Base-by-base conservation (phyloP, 2,329 filamentous ascomycete species). In the Colletotrichum ledebouriae region DNA sequence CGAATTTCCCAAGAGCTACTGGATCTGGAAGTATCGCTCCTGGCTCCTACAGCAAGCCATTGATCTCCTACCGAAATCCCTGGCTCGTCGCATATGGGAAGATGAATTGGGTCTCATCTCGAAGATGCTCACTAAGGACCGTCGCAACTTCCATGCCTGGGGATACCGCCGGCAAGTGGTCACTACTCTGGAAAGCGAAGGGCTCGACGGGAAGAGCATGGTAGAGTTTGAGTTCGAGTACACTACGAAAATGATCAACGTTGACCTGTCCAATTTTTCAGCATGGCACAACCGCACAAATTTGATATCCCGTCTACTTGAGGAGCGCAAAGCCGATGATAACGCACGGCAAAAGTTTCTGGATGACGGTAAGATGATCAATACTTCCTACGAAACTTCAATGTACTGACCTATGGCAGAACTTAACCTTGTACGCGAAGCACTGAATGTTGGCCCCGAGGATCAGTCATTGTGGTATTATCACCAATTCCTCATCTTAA, bases 391-490 rank as follows among this genome's bases (percentile, higher is more conserved):
- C 11, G 1, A 5, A 12, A 6, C 10, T 22, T 20, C 2, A 12
- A 6, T 3, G 11, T 1, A 20, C 63, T 57, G 34, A 59, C 63
- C 41, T 13, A 44, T 2, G 2, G 29, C 57, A 85, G 96, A 99
- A 80, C 84, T 98, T 58, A 84, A 87, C 29, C 82, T 93, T 49
- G 90, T 97, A 29, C 89, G 91, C 63, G 87, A 90, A 64, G 94
- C 92, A 0, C 84, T 98, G 56, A 96, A 94, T 68, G 93, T 93
- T 42, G 94, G 97, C 66, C 94, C 95, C 0, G 94, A 97, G 73
- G 95, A 98, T 76, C 95, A 98, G 76, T 97, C 94, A 17, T 85
- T 98, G 6, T 99, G 96, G 94, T 97, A 97, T 79, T 98, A 99
- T 76, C 94, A 98, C 78, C 92, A 96, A 73, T 97, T 91, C 75